Evolutionary conservation across 2,329 filamentous ascomycete genomes (phyloP).

Genomic region (Colletotrichum musae): DNA sequence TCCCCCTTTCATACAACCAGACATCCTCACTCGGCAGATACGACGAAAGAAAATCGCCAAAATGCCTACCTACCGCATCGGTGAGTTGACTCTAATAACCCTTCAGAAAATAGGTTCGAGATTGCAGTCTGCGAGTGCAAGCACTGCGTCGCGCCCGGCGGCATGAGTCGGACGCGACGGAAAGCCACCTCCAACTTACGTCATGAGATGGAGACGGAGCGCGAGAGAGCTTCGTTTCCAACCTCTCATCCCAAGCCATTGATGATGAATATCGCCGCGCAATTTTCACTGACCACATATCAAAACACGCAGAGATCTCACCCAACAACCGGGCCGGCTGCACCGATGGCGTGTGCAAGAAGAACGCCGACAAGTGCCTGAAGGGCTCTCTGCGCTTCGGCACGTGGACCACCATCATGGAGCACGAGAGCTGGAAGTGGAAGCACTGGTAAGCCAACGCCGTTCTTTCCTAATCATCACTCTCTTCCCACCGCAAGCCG

Average conservation of each 20-base stretch:
- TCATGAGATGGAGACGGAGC: conserved; percentile 14
- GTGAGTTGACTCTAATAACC: conserved; percentile 50
- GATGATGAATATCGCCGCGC: not conserved
- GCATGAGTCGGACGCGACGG: conserved; percentile 22
- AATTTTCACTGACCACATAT: conserved; percentile 21
- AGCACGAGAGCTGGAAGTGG: conserved; percentile 79
- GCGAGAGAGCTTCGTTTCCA: not conserved
- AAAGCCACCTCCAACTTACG: conserved; percentile 25
- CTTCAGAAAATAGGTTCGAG: not conserved
- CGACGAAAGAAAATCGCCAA: conserved; percentile 35
- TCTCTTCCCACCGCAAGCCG: no score
- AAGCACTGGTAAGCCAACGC: conserved; percentile 81
- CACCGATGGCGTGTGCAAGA: conserved; percentile 81
- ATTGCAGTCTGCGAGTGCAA: not conserved
- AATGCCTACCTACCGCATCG: conserved; percentile 64
- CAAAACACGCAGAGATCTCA: conserved; percentile 73
- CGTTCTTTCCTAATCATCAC: not conserved
- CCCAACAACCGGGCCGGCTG: conserved; percentile 81
- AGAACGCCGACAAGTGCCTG: conserved; percentile 75
- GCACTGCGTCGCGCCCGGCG: not conserved
- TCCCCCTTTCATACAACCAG: conserved; percentile 1
- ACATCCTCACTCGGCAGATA: not conserved
- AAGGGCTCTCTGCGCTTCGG: conserved; percentile 88
- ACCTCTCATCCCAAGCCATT: conserved; percentile 1
- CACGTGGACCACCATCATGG: conserved; percentile 75